Evolutionary conservation across 352 stramenopile species (phyloP).

Genomic region (Bremia lactucae): DNA sequence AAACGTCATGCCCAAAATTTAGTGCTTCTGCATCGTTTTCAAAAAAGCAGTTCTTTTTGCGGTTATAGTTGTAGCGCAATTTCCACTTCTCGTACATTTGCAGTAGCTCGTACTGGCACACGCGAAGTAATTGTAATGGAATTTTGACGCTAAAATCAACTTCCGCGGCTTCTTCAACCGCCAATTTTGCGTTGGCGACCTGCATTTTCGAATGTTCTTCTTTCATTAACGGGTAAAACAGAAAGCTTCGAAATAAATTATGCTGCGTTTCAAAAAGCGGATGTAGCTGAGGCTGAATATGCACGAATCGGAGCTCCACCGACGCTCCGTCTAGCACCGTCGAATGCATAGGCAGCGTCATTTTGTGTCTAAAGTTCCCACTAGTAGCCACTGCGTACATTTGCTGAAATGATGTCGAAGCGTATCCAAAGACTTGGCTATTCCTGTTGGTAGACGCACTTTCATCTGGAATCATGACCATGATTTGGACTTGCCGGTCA

Average conservation of each 20-base stretch:
- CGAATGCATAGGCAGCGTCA: constrained; percentile 63
- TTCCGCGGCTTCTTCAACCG: constrained; percentile 66
- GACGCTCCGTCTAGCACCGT: constrained; percentile 47
- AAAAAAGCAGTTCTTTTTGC: constrained; percentile 70
- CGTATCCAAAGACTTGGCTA: constrained; percentile 58
- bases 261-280: constrained; percentile 39
- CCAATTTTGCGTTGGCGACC: constrained; percentile 43
- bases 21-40: constrained; percentile 72
- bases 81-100: constrained; percentile 71
- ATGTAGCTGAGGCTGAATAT: constrained; percentile 34
- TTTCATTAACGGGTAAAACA: constrained; percentile 55
- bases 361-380: constrained; percentile 42
- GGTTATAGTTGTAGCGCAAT: constrained; percentile 67
- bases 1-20: constrained; percentile 66
- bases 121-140: constrained; percentile 58
- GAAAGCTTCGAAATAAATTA: constrained; percentile 46
- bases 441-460: constrained; percentile 47
- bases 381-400: constrained; percentile 56
- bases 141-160: constrained; percentile 76
- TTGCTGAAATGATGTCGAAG: constrained; percentile 69
- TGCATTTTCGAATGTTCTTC: constrained; percentile 39
- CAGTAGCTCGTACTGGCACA: constrained; percentile 59
- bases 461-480: constrained; percentile 74
- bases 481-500: constrained; percentile 63
- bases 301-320: constrained; percentile 46